phyloP scores from a whole-genome alignment of 2,329 filamentous ascomycete genomes.

The Neurospora sp. region DNA sequence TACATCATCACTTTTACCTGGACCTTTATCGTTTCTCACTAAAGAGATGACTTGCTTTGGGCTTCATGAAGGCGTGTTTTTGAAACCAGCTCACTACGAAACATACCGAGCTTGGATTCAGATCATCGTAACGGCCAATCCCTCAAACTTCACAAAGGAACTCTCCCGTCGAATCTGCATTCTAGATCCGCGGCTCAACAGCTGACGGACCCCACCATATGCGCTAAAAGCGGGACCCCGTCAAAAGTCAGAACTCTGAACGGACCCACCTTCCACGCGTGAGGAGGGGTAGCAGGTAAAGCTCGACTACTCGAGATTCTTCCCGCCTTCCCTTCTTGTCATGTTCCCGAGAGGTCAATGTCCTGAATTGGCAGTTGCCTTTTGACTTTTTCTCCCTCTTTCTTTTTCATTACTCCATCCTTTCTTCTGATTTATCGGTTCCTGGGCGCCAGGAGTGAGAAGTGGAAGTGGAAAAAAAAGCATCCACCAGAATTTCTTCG shows the following conservation, averaged over 20 bases:
- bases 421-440: neutral
- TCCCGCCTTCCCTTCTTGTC: neutral
- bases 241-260: neutral
- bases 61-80: too few species aligned
- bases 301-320: neutral
- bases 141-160: neutral
- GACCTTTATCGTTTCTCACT: neutral
- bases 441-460: neutral
- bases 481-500: neutral
- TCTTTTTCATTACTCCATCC: neutral
- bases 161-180: neutral
- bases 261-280: neutral
- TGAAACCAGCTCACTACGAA: too few species aligned
- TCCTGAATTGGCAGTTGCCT: neutral
- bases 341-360: neutral
- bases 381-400: neutral
- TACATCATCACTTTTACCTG: neutral
- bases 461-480: neutral
- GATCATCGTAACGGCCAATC: neutral
- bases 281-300: neutral
- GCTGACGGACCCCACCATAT: neutral
- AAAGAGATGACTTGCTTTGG: neutral
- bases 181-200: neutral
- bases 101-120: neutral
- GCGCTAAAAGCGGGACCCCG: neutral